Percentiles rank a stretch among this genome's conserved stretches.
Evolutionary conservation across 768 basidiomycete species (phyloP).

Genomic region (Ephemerocybe angulata): DNA sequence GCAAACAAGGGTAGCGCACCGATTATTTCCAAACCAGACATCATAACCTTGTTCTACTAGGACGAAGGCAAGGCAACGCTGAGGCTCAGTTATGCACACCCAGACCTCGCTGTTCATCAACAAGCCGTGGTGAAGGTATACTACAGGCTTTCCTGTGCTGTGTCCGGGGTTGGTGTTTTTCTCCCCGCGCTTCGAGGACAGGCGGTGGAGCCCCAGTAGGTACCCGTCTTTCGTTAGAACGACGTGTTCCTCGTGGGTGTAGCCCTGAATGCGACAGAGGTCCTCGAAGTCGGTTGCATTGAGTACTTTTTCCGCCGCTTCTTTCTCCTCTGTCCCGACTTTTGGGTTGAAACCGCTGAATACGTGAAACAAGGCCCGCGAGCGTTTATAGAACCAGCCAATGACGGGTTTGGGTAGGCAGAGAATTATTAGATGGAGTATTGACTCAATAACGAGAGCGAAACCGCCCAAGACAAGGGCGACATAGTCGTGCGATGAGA

Average conservation of each 20-base stretch:
- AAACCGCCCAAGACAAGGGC: conserved; percentile 56
- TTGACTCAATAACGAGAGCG: conserved; percentile 51
- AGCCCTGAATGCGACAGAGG: conserved; percentile 67
- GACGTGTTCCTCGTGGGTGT: conserved; percentile 76
- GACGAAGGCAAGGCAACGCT: conserved; percentile 71
- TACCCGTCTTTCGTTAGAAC: conserved; percentile 85
- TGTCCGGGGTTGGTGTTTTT: conserved; percentile 46
- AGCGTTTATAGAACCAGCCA: conserved; percentile 71
- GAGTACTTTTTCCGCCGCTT: conserved; percentile 39
- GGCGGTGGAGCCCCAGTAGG: conserved; percentile 73
- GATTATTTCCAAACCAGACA: conserved; percentile 83
- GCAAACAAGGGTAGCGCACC: conserved; percentile 27
- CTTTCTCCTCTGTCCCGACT: conserved; percentile 34
- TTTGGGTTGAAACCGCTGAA: conserved; percentile 34
- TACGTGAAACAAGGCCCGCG: conserved; percentile 60
- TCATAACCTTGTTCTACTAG: conserved; percentile 80
- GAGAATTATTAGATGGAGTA: conserved; percentile 56
- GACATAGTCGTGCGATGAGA: conserved; percentile 57
- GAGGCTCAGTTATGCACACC: conserved; percentile 71
- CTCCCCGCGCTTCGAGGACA: conserved; percentile 58
- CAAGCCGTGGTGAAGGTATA: conserved; percentile 83
- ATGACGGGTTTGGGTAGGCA: conserved; percentile 60
- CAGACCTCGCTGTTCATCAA: conserved; percentile 87
- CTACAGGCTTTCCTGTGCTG: conserved; percentile 72
- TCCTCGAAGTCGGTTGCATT: conserved; percentile 54